These are phyloP conservation scores for Capsella rubella DNA, from an alignment of 441 rosid genomes.

Conservation along the genomic window DNA sequence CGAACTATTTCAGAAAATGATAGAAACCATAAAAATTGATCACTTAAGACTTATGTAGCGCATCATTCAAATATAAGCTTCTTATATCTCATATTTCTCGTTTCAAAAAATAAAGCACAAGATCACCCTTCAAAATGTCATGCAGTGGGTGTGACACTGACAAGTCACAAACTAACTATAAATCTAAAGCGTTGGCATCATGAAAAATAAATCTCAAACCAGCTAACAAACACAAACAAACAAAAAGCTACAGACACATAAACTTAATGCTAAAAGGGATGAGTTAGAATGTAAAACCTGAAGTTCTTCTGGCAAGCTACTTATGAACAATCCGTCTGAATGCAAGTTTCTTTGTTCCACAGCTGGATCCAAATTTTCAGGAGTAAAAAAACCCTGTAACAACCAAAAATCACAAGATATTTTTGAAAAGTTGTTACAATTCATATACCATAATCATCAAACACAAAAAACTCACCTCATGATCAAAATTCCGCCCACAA, in stretches of 20 bases:
- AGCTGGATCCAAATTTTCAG: constrained; percentile 34
- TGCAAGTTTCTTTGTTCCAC: constrained; percentile 14
- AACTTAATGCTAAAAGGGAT: constrained; percentile 8
- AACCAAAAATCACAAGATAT: constrained; percentile 48
- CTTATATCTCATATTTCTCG: constrained; percentile 4
- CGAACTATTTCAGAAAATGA: neutral
- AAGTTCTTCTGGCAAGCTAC: constrained; percentile 52
- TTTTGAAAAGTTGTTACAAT: constrained; percentile 36
- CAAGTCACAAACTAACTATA: too few relatives aligned
- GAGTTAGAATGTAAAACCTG: constrained; percentile 49
- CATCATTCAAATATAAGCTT: constrained; percentile 20
- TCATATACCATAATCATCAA: constrained; percentile 46
- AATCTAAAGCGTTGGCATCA: neutral
- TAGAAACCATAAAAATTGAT: neutral
- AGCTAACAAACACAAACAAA: neutral
- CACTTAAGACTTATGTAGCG: constrained; percentile 1
- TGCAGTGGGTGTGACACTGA: neutral
- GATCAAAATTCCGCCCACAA: constrained; percentile 48
- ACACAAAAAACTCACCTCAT: constrained; percentile 59
- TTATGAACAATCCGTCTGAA: constrained; percentile 38
- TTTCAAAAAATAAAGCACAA: neutral
- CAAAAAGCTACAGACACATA: neutral
- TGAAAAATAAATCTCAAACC: constrained; percentile 17
- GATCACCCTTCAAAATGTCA: constrained; percentile 4
- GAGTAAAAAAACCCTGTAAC: constrained; percentile 56